Conservation (phyloP, 306 rosid species). For the Elaeagnus macrophylla region DNA sequence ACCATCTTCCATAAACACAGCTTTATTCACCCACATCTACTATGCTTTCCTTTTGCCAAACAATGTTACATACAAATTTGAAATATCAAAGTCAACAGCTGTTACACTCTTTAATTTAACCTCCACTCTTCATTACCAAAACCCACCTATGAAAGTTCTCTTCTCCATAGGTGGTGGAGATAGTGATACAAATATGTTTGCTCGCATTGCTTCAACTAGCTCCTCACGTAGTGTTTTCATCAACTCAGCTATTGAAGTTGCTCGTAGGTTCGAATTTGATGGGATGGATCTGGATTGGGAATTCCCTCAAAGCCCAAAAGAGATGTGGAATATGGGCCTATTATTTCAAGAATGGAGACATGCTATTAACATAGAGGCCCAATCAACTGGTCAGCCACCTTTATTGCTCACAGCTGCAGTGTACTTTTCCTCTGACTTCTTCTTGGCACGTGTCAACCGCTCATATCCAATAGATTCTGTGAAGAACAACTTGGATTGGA, state of each 20-base stretch:
- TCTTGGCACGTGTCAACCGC: conserved; percentile 10
- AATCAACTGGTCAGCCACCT: conserved; percentile 15
- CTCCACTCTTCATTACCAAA: conserved; percentile 21
- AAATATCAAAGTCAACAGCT: conserved; percentile 23
- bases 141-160: conserved; percentile 32
- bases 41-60: conserved; percentile 47
- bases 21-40: conserved; percentile 56
- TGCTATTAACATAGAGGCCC: conserved; percentile 24
- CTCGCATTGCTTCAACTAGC: conserved; percentile 30
- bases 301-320: conserved; percentile 34
- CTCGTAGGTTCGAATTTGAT: conserved; percentile 49
- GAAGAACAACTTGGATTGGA: conserved; percentile 42
- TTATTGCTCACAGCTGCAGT: conserved; percentile 58
- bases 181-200: conserved; percentile 17
- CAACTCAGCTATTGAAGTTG: conserved; percentile 38
- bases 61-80: conserved; percentile 27
- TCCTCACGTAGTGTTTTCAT: conserved; percentile 48
- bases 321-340: conserved; percentile 33
- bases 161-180: conserved; percentile 49
- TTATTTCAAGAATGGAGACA: conserved; percentile 34
- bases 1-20: conserved; percentile 53
- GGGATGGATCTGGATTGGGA: conserved; percentile 79
- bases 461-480: conserved; percentile 35
- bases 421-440: conserved; percentile 41
- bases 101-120: conserved; percentile 35